Evolutionary conservation across 1,284 basidiomycete genomes (phyloP).

Genomic region (Tilletiopsis washingtonensis): DNA sequence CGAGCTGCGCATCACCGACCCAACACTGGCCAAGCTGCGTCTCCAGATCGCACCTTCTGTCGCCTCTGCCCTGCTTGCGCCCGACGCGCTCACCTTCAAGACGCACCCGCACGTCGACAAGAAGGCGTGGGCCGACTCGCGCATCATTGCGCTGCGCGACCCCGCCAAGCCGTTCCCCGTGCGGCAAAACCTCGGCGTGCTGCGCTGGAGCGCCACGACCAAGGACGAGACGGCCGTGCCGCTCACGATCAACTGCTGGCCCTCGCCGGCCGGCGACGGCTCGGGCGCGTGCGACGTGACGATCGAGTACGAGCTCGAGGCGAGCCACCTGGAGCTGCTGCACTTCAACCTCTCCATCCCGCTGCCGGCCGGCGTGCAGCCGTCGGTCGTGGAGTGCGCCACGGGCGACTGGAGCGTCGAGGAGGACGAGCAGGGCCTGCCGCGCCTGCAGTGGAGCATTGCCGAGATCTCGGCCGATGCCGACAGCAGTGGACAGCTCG

Average conservation of each 20-base stretch:
- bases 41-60: conserved; percentile 57
- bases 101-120: conserved; percentile 92
- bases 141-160: conserved; percentile 77
- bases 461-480: conserved; percentile 54
- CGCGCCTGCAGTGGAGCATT: conserved; percentile 73
- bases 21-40: conserved; percentile 66
- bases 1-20: conserved; percentile 75
- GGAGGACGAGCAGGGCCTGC: neutral
- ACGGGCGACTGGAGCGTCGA: conserved; percentile 61
- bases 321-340: conserved; percentile 58
- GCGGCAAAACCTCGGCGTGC: conserved; percentile 63
- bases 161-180: conserved; percentile 75
- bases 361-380: conserved; percentile 69
- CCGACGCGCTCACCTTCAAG: conserved; percentile 68
- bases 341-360: conserved; percentile 86
- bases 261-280: conserved; percentile 78
- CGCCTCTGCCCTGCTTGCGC: conserved; percentile 59
- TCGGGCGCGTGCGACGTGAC: conserved; percentile 71
- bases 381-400: conserved; percentile 63
- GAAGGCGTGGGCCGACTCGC: conserved; percentile 60
- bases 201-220: conserved; percentile 85
- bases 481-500: conserved; percentile 65
- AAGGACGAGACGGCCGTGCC: conserved; percentile 88
- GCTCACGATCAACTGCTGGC: conserved; percentile 92
- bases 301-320: conserved; percentile 93